Conservation (phyloP, 2,329 filamentous ascomycete genomes). For the Botryosphaeria agaves region DNA sequence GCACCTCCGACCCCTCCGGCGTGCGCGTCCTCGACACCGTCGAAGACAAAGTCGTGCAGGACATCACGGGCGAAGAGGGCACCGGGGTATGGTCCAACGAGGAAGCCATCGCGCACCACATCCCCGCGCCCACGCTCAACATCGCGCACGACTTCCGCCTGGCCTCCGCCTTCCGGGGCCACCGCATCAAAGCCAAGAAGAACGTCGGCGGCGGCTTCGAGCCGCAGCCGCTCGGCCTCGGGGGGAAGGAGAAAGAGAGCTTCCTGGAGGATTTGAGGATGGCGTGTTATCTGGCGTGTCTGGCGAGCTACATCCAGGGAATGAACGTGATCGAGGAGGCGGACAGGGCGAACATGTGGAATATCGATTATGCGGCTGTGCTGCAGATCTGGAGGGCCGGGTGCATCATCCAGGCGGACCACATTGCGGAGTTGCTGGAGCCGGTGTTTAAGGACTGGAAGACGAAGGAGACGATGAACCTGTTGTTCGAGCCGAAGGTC, state of each 20-base stretch:
- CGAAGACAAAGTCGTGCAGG: conserved; percentile 55
- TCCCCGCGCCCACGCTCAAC: conserved; percentile 47
- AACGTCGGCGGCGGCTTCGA: conserved; percentile 25
- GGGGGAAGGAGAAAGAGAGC: conserved; percentile 13
- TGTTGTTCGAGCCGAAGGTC: conserved; percentile 29
- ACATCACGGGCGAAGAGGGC: conserved; percentile 47
- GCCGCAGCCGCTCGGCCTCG: conserved; percentile 14
- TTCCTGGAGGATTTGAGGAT: conserved; percentile 42
- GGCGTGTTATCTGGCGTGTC: conserved; percentile 43
- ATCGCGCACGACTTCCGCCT: conserved; percentile 45
- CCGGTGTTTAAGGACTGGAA: conserved; percentile 20
- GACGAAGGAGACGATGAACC: conserved; percentile 25
- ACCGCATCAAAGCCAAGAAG: conserved; percentile 34
- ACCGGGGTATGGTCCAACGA: conserved; percentile 49
- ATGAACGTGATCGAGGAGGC: conserved; percentile 44
- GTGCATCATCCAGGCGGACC: conserved; percentile 53
- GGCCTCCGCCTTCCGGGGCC: conserved; percentile 41
- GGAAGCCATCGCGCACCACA: conserved; percentile 42
- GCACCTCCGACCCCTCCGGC: conserved; percentile 24
- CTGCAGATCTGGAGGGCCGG: conserved; percentile 50
- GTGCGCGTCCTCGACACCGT: conserved; percentile 40
- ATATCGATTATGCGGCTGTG: conserved; percentile 32
- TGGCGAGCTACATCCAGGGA: conserved; percentile 47
- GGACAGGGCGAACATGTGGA: conserved; percentile 41
- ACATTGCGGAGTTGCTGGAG: conserved; percentile 42